Evolutionary conservation across 495 filamentous ascomycete species (phyloP).

Genomic region (Endocarpon pusillum): DNA sequence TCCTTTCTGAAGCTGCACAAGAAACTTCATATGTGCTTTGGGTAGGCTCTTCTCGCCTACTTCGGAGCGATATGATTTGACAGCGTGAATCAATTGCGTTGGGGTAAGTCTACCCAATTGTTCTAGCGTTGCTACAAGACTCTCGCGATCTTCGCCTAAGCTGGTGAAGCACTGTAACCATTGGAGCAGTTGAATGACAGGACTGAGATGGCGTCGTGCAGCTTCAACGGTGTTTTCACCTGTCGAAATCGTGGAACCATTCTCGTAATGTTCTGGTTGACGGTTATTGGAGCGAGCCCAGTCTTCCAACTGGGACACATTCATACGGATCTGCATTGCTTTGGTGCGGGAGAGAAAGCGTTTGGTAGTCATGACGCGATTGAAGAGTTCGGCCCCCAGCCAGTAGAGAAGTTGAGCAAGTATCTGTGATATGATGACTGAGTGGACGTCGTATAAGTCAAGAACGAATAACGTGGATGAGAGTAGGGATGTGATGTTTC

Average conservation of each 20-base stretch:
- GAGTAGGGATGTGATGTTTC: slow-evolving; percentile 92
- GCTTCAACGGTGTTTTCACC: slow-evolving; percentile 77
- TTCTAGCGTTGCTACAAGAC: slow-evolving; percentile 69
- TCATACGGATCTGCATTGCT: slow-evolving; percentile 99
- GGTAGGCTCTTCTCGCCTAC: slow-evolving; percentile 86
- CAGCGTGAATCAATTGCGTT: slow-evolving; percentile 80
- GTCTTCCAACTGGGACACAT: slow-evolving; percentile 85
- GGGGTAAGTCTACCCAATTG: slow-evolving; percentile 73
- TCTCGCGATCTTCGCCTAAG: slow-evolving; percentile 79
- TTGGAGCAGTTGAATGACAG: slow-evolving; percentile 86
- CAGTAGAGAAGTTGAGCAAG: slow-evolving; percentile 90
- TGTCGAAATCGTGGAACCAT: slow-evolving; percentile 68
- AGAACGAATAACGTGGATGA: slow-evolving; percentile 95
- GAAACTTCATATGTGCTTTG: slow-evolving; percentile 72
- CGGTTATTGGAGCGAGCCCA: slow-evolving; percentile 91
- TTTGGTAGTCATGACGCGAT: slow-evolving; percentile 88
- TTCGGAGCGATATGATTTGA: slow-evolving; percentile 83
- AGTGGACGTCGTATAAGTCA: slow-evolving; percentile 96
- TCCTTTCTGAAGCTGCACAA: slow-evolving; percentile 65
- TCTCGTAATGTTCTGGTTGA: slow-evolving; percentile 88
- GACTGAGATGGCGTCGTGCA: slow-evolving; percentile 66
- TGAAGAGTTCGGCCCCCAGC: slow-evolving; percentile 93
- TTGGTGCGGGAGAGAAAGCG: slow-evolving; percentile 94
- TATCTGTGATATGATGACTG: slow-evolving; percentile 85
- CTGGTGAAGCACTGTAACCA: slow-evolving; percentile 98